A percentile compares a stretch with the other conserved stretches of the same genome.
Evolutionary conservation across 371 early-diverging fungal species (phyloP).

Genomic region (Rhizopus sp.): DNA sequence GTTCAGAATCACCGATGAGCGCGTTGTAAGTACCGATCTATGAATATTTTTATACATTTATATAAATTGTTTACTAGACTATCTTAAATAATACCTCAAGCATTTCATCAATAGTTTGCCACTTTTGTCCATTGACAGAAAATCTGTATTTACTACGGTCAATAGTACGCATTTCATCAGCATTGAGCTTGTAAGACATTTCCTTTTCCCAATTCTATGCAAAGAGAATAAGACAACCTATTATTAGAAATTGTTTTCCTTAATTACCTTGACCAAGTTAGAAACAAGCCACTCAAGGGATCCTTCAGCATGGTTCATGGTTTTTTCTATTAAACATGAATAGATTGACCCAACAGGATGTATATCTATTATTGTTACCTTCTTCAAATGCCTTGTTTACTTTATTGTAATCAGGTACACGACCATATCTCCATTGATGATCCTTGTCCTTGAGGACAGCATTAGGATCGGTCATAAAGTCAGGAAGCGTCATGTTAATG

Average conservation of each 20-base stretch:
- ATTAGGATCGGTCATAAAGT: constrained; percentile 56
- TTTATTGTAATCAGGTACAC: constrained; percentile 51
- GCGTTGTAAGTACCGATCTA: constrained; percentile 61
- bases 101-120: constrained; percentile 51
- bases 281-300: constrained; percentile 51
- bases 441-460: constrained; percentile 54
- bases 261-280: constrained; percentile 50
- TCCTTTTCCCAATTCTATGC: constrained; percentile 60
- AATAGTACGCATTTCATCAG: constrained; percentile 55
- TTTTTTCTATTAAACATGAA: constrained; percentile 29
- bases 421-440: constrained; percentile 52
- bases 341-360: background rate
- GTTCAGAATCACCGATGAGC: constrained; percentile 55
- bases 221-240: background rate
- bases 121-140: constrained; percentile 46
- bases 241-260: background rate
- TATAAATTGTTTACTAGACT: background rate
- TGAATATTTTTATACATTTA: background rate
- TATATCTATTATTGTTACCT: constrained; percentile 23
- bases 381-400: constrained; percentile 47
- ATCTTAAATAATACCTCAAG: constrained; percentile 28
- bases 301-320: constrained; percentile 45
- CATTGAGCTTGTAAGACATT: constrained; percentile 52
- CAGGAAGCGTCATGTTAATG: constrained; percentile 37
- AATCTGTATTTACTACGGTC: constrained; percentile 46